Conservation (phyloP, 2,329 filamentous ascomycete species). For the Ramularia endophylla region DNA sequence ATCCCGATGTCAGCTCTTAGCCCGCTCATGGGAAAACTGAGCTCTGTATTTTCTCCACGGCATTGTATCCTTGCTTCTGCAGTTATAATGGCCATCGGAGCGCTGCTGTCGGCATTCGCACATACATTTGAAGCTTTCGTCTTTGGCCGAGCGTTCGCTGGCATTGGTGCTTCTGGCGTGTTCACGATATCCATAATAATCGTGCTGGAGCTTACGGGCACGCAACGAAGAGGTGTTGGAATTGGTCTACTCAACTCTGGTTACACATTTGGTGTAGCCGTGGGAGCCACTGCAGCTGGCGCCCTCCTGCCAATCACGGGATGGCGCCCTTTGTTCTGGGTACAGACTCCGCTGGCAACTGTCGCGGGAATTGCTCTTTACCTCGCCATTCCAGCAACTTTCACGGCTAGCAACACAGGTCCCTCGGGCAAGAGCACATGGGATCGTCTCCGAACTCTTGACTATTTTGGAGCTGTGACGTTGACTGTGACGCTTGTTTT, state of each 20-base stretch:
- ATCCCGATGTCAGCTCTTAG: conserved; percentile 55
- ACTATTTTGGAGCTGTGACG: conserved; percentile 67
- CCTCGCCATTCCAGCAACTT: conserved; percentile 55
- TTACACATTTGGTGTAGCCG: conserved; percentile 64
- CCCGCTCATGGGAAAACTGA: conserved; percentile 65
- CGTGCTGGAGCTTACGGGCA: conserved; percentile 65
- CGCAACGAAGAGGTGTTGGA: conserved; percentile 63
- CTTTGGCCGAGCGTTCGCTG: conserved; percentile 60
- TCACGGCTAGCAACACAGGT: conserved; percentile 22
- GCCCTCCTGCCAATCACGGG: conserved; percentile 57
- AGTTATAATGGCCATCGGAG: conserved; percentile 54
- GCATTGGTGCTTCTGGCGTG: conserved; percentile 64
- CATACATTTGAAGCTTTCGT: conserved; percentile 58
- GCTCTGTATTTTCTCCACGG: conserved; percentile 66
- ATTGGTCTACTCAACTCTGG: conserved; percentile 69
- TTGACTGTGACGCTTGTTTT: conserved; percentile 61
- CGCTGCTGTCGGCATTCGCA: conserved; percentile 59
- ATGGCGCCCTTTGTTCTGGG: conserved; percentile 70
- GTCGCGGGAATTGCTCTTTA: conserved; percentile 58
- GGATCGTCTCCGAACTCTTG: conserved; percentile 58
- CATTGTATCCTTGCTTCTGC: conserved; percentile 59
- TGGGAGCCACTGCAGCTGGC: conserved; percentile 66
- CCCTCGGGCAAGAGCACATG: conserved; percentile 29
- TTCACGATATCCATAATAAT: conserved; percentile 70
- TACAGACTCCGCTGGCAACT: conserved; percentile 61